phyloP scores from a whole-genome alignment of 768 basidiomycete species.

The Tulasnella sp. region DNA sequence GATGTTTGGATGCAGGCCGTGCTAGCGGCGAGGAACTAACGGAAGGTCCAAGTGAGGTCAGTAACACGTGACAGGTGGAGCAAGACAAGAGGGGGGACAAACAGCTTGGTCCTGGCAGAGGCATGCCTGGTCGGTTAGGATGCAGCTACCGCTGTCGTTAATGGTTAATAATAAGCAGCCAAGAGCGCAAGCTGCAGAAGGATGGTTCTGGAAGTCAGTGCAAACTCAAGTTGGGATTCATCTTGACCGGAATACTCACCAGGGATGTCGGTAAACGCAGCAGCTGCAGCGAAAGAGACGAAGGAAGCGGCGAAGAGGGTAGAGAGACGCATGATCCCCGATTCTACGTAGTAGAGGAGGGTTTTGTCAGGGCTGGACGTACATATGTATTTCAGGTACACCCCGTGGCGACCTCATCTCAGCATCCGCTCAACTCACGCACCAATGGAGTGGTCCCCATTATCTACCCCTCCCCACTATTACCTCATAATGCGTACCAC shows the following conservation, averaged over 20 bases:
- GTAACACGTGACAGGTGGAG: not conserved
- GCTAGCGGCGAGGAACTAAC: constrained; percentile 10
- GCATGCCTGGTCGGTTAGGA: constrained; percentile 43
- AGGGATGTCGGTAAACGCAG: constrained; percentile 29
- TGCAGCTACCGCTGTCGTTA: constrained; percentile 39
- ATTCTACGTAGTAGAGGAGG: too few species aligned
- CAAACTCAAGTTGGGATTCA: not conserved
- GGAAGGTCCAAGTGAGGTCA: not conserved
- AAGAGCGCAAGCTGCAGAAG: constrained; percentile 8
- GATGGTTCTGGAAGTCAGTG: not conserved
- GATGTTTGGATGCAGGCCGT: not conserved
- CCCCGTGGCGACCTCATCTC: too few species aligned
- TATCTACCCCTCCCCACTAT: too few species aligned
- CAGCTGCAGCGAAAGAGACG: constrained; percentile 33
- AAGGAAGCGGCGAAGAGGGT: constrained; percentile 35
- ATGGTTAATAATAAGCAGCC: constrained; percentile 9
- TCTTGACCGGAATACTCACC: not conserved
- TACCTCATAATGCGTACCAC: too few species aligned
- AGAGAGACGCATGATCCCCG: constrained; percentile 56
- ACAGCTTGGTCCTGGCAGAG: constrained; percentile 41
- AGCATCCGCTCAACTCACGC: too few species aligned
- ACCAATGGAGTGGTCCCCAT: too few species aligned
- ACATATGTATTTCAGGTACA: too few species aligned
- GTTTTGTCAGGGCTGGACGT: too few species aligned
- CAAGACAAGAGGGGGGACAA: not conserved